These are phyloP conservation scores for Colletotrichum liaoningense DNA, from an alignment of 2,329 filamentous ascomycete genomes.

Conservation along the genomic window DNA sequence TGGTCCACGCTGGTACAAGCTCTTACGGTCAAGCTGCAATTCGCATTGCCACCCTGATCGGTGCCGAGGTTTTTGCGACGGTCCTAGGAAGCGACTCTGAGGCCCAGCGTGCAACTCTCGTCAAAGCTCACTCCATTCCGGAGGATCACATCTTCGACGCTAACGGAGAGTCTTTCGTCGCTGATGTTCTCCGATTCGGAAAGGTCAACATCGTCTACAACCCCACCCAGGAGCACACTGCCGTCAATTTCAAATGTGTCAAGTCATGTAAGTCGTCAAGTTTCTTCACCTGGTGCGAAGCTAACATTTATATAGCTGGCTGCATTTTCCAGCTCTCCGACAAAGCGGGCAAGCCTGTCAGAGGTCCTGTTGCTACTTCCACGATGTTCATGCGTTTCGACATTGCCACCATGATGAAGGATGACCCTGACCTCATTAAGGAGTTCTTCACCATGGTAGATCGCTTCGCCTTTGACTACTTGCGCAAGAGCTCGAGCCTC, in stretches of 20 bases:
- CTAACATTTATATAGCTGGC: constrained; percentile 46
- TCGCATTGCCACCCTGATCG: constrained; percentile 49
- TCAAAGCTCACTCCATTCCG: constrained; percentile 45
- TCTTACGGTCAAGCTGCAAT: constrained; percentile 57
- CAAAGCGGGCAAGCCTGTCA: constrained; percentile 35
- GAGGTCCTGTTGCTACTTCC: constrained; percentile 34
- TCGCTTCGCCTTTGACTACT: constrained; percentile 12
- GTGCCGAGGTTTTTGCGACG: constrained; percentile 56
- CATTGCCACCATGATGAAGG: constrained; percentile 44
- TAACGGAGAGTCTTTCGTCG: constrained; percentile 47
- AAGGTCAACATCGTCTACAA: constrained; percentile 49
- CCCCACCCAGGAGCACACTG: constrained; percentile 50
- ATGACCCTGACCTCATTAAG: constrained; percentile 46
- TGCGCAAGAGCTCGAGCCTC: background rate
- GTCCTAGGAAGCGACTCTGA: constrained; percentile 43
- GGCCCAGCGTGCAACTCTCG: constrained; percentile 51
- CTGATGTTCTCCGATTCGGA: constrained; percentile 45
- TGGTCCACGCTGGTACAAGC: constrained; percentile 58
- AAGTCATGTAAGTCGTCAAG: constrained; percentile 46
- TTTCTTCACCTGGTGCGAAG: constrained; percentile 10
- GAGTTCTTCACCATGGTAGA: constrained; percentile 41
- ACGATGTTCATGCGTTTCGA: constrained; percentile 45
- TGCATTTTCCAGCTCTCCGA: constrained; percentile 46
- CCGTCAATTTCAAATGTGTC: constrained; percentile 48
- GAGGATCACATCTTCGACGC: constrained; percentile 51